Evolutionary conservation across 1,284 basidiomycete genomes (phyloP), one percentile per base, ranked within the genome.

Genomic region (Ustilago crameri): DNA sequence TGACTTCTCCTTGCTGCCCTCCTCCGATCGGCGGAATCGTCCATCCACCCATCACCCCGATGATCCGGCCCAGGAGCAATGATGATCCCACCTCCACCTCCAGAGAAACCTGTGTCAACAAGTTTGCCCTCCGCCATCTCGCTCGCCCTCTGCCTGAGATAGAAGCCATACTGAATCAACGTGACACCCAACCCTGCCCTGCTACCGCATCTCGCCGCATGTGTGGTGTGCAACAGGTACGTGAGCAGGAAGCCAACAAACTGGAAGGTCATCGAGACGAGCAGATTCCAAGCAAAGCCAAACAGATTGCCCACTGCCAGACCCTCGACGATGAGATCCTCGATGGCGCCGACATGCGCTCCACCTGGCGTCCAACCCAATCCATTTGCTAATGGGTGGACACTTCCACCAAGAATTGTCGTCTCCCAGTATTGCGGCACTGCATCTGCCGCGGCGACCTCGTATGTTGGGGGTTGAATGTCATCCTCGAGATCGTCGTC

Each of bases 341-440:
- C 87, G 52, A 81, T 54, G 3, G 75, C 80, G 20, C 81, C 81
- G 9, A 81, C 75, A 23, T 75, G 63, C 0, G 67, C 52, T 4
- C 79, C 73, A 22, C 81, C 78, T 75, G 49, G 86, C 76, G 69
- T 83, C 67, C 79, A 76, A 0, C 73, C 78, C 46, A 75, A 69
- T 24, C 80, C 73, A 48, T 85, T 86, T 2, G 86, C 86, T 3
- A 93, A 89, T 60, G 78, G 74, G 51, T 77, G 74, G 0, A 75
- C 75, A 14, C 71, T 69, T 17, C 67, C 64, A 9, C 78, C 78
- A 14, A 95, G 91, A 15, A 97, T 89, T 0, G 93, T 95, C 2
- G 93, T 97, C 84, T 98, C 95, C 92, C 94, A 98, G 84, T 98
- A 98, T 0, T 93, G 89, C 0, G 95, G 96, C 0, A 93, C 94